Base-by-base conservation (phyloP, 1,284 basidiomycete genomes). In the Rhodofomes roseus region DNA sequence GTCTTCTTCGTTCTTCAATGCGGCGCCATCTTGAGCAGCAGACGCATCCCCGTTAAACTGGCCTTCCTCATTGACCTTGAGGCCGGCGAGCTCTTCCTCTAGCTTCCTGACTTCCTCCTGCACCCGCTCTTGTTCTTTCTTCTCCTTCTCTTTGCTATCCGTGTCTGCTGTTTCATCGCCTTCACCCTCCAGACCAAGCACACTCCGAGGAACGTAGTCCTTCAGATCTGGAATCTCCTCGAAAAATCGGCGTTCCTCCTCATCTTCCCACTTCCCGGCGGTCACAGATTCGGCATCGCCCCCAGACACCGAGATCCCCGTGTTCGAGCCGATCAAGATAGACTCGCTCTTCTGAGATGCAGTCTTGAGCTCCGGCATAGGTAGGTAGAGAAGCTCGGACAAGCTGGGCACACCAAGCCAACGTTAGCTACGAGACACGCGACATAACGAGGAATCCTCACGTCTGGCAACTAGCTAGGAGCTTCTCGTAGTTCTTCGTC, bases 211-310 rank as follows among this genome's bases (percentile, higher is more conserved):
- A 0, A 98, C 93, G 60, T 95, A 91, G 62, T 96, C 94, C 61
- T 89, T 90, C 46, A 99, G 75, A 71, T 99, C 96, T 56, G 93
- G 84, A 36, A 98, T 79, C 63, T 98, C 95, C 71, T 98, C 96
- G 70, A 92, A 99, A 76, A 98, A 99, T 54, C 89, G 81, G 43
- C 92, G 83, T 71, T 98, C 95, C 74, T 99, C 97, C 63, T 99
- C 97, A 68, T 99, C 97, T 71, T 96, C 94, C 97, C 97, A 99
- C 69, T 98, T 96, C 2, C 93, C 91, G 2, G 90, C 88, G 73
- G 16, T 79, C 71, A 16, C 81, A 79, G 53, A 92, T 84, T 85
- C 80, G 2, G 83, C 80, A 18, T 88, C 83, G 57, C 77, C 76
- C 12, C 74, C 73, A 2, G 74, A 61, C 12, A 73, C 57, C 37